A percentile compares a stretch with the other conserved stretches of the same genome.
Evolutionary conservation across 768 basidiomycete genomes (phyloP).

Genomic region (Phanerochaete sordida): DNA sequence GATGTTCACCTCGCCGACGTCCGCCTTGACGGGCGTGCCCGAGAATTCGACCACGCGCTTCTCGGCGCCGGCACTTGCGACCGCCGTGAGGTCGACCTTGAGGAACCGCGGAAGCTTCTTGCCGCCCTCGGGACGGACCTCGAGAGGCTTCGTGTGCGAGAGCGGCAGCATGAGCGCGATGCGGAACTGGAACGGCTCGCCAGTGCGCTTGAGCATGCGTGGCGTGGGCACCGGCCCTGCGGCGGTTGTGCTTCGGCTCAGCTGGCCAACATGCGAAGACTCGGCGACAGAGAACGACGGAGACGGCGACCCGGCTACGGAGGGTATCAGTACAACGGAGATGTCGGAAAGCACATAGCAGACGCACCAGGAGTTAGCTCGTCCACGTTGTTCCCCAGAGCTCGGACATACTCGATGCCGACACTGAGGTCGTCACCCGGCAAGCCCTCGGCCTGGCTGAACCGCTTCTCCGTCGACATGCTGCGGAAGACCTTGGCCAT

Average conservation of each 20-base stretch:
- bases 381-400: conserved; percentile 53
- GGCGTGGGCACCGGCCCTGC: conserved; percentile 25
- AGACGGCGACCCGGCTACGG: conserved; percentile 28
- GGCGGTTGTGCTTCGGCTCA: conserved; percentile 11
- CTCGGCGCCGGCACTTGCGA: conserved; percentile 29
- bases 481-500: conserved; percentile 55
- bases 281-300: conserved; percentile 55
- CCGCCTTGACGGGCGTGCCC: conserved; percentile 46
- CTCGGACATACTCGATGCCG: conserved; percentile 68
- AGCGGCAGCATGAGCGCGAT: conserved; percentile 37
- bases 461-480: conserved; percentile 17
- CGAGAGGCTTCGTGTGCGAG: conserved; percentile 32
- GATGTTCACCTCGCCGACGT: conserved; percentile 51
- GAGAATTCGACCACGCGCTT: conserved; percentile 53
- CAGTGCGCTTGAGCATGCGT: conserved; percentile 50
- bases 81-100: conserved; percentile 42
- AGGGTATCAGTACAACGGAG: not conserved
- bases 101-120: conserved; percentile 53
- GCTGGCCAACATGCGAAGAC: conserved; percentile 48
- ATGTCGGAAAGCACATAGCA: conserved; percentile 20
- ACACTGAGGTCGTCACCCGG: conserved; percentile 62
- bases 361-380: conserved; percentile 10
- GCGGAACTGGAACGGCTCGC: conserved; percentile 58
- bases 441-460: conserved; percentile 28
- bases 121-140: conserved; percentile 46